Conservation (phyloP, 2,329 filamentous ascomycete genomes). For the Pseudocercospora eumusae region DNA sequence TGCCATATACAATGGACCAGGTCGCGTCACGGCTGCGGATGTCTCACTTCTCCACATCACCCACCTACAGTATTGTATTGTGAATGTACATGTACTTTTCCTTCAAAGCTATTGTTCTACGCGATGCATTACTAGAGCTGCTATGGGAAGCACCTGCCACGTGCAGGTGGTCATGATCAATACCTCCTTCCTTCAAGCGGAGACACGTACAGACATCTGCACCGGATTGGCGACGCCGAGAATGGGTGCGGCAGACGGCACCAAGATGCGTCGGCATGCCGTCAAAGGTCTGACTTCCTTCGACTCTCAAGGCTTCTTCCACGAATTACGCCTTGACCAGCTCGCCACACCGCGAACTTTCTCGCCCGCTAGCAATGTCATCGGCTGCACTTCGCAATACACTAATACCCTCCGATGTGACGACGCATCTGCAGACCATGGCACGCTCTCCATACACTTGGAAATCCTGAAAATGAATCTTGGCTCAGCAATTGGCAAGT, state of each 20-base stretch:
- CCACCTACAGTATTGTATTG: too few species aligned
- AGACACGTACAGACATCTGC: background rate
- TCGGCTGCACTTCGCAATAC: background rate
- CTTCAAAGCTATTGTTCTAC: background rate
- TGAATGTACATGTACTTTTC: background rate
- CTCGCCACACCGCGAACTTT: background rate
- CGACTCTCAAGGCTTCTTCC: background rate
- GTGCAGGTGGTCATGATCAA: background rate
- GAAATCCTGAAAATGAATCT: background rate
- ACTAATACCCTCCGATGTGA: background rate
- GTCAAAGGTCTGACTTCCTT: background rate
- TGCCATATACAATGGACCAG: background rate
- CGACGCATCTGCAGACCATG: background rate
- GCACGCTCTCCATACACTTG: background rate
- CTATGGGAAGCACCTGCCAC: background rate
- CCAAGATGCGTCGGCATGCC: constrained; percentile 7
- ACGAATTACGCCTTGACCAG: background rate
- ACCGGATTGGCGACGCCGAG: background rate
- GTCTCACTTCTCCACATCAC: constrained; percentile 1
- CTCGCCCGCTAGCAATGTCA: constrained; percentile 4
- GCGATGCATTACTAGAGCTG: background rate
- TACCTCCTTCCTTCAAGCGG: background rate
- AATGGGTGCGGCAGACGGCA: background rate
- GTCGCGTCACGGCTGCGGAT: background rate
- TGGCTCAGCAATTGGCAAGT: background rate